phyloP scores from a whole-genome alignment of 805 yeast genomes.

The Candida verbasci region DNA sequence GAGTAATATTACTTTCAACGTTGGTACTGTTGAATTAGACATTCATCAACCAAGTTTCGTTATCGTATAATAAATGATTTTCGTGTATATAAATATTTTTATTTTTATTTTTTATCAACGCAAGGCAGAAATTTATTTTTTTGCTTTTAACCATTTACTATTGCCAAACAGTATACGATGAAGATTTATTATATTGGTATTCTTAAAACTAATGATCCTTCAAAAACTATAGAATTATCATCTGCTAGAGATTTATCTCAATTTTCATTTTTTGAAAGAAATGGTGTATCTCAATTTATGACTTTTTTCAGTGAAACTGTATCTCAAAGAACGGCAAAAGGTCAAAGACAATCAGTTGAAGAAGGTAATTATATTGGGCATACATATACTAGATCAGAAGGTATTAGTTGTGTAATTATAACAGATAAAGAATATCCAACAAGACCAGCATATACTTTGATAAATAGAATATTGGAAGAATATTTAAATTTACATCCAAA shows the following conservation, averaged over 20 bases:
- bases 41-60: too few species aligned
- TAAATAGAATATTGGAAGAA: constrained; percentile 89
- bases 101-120: too few species aligned
- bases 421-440: constrained; percentile 96
- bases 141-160: too few species aligned
- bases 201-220: constrained; percentile 53
- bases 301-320: constrained; percentile 90
- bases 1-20: constrained; percentile 47
- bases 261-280: constrained; percentile 85
- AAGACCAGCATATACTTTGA: constrained; percentile 89
- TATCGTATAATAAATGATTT: too few species aligned
- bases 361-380: constrained; percentile 91
- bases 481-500: constrained; percentile 79
- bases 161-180: too few species aligned
- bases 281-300: constrained; percentile 85
- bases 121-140: too few species aligned
- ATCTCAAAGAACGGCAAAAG: constrained; percentile 78
- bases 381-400: constrained; percentile 85
- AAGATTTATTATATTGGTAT: constrained; percentile 89
- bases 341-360: constrained; percentile 92
- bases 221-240: constrained; percentile 67
- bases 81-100: background rate
- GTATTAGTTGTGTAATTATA: constrained; percentile 85
- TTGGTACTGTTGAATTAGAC: constrained; percentile 13
- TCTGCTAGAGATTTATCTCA: constrained; percentile 78